Evolutionary conservation across 176 grass and related monocot species (phyloP), one percentile per base, ranked within the genome.

Genomic region (Olyra latifolia): DNA sequence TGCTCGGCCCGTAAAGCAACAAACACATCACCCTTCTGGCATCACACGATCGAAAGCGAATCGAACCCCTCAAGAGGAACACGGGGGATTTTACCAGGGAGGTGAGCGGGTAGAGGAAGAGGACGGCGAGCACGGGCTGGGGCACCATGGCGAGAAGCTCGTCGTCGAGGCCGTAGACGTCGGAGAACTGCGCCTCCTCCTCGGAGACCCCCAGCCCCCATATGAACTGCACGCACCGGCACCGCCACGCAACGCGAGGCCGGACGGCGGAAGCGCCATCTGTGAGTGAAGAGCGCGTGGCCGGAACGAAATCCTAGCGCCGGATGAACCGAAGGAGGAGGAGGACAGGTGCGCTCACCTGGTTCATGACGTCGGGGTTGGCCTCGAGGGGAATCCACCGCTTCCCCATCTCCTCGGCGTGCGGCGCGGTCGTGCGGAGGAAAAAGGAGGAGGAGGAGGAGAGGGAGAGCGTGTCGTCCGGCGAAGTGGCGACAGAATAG

Each of bases 351-450:
- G 55, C 80, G 17, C 64, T 85, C 55, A 95, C 96, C 96, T 98
- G 96, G 86, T 93, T 98, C 90, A 98, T 93, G 79, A 98, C 96
- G 71, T 98, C 92, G 39, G 96, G 96, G 81, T 98, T 98, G 39
- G 96, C 92, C 84, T 98, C 96, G 75, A 98, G 92, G 5, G 96
- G 96, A 83, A 95, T 68, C 96, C 96, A 98, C 35, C 96, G 84
- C 81, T 98, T 98, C 69, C 76, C 91, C 86, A 90, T 88, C 47
- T 69, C 54, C 40, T 77, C 71, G 70, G 82, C 64, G 56, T 48
- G 68, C 79, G 30, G 53, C 8, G 77, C 10, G 23, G 19, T 35
- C 32, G 32, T 4, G 32, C 32, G 70, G 48, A 53, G 46, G 70
- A 35, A 32, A n/a, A n/a, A n/a, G n/a, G n/a, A n/a, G n/a, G n/a